These are phyloP conservation scores for Coemansia sp. DNA, from an alignment of 192 early-diverging fungal genomes.

Conservation along the genomic window DNA sequence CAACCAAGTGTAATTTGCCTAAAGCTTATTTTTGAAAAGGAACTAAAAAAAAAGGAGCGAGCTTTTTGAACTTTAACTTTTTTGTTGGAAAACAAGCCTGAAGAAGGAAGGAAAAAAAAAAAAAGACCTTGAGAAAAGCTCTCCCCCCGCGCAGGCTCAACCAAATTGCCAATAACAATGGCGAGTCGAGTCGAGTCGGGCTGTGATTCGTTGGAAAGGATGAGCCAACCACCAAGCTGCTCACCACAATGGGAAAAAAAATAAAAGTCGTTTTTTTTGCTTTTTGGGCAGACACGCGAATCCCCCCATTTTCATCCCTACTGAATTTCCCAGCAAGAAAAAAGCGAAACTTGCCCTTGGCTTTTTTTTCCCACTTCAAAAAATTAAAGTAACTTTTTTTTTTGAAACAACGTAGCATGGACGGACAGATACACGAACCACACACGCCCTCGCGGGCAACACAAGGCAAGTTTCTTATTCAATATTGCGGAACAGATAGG, in stretches of 20 bases:
- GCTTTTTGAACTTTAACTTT: neutral
- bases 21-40: neutral
- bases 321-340: neutral
- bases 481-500: too few relatives aligned
- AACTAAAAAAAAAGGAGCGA: neutral
- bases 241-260: neutral
- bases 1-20: neutral
- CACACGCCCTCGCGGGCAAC: neutral
- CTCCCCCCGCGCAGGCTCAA: neutral
- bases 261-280: too few relatives aligned
- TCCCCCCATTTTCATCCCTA: neutral
- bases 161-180: neutral
- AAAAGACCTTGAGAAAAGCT: conserved; percentile 2
- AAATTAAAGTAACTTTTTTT: neutral
- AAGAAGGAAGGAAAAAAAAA: conserved; percentile 7
- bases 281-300: too few relatives aligned
- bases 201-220: neutral
- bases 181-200: neutral
- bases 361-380: neutral
- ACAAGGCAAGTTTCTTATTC: conserved; percentile 4
- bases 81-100: neutral
- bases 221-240: neutral
- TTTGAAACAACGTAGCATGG: neutral
- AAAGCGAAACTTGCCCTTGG: neutral
- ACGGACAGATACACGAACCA: neutral